Conservation (phyloP, 1,139 yeast genomes). For the Zygoascus hellenicus region DNA sequence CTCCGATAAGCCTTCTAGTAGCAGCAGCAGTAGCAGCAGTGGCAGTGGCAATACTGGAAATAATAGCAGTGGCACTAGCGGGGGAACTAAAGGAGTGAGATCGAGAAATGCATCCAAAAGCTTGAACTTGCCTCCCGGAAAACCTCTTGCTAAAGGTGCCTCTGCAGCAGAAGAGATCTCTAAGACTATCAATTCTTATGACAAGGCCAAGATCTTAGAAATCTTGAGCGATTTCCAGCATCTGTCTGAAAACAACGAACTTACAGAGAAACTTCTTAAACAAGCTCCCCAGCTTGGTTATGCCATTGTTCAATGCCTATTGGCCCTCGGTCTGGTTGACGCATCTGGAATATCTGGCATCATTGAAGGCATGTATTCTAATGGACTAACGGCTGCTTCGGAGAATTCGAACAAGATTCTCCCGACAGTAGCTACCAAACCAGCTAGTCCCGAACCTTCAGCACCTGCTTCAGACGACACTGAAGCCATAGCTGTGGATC, state of each 20-base stretch:
- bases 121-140: slow-evolving; percentile 26
- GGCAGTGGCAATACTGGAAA: background rate
- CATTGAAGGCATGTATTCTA: slow-evolving; percentile 19
- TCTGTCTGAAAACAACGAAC: slow-evolving; percentile 60
- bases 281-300: slow-evolving; percentile 79
- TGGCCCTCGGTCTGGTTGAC: slow-evolving; percentile 49
- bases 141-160: slow-evolving; percentile 44
- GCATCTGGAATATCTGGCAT: slow-evolving; percentile 44
- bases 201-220: slow-evolving; percentile 46
- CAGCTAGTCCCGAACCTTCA: slow-evolving; percentile 13
- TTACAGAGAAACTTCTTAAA: slow-evolving; percentile 55
- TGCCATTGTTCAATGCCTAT: slow-evolving; percentile 71
- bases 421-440: slow-evolving; percentile 7
- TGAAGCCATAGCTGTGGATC: slow-evolving; percentile 21
- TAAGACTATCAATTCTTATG: slow-evolving; percentile 47
- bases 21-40: background rate
- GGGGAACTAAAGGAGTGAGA: background rate
- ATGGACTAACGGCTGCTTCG: slow-evolving; percentile 18
- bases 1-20: background rate
- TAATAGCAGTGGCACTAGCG: background rate
- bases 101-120: background rate
- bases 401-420: background rate
- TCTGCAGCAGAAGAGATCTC: slow-evolving; percentile 56
- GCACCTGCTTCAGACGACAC: slow-evolving; percentile 8
- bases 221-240: slow-evolving; percentile 56